A percentile compares a stretch with the other conserved stretches of the same genome.
phyloP scores from a whole-genome alignment of 2,329 filamentous ascomycete species.

The Phaeosphaeria sp. region DNA sequence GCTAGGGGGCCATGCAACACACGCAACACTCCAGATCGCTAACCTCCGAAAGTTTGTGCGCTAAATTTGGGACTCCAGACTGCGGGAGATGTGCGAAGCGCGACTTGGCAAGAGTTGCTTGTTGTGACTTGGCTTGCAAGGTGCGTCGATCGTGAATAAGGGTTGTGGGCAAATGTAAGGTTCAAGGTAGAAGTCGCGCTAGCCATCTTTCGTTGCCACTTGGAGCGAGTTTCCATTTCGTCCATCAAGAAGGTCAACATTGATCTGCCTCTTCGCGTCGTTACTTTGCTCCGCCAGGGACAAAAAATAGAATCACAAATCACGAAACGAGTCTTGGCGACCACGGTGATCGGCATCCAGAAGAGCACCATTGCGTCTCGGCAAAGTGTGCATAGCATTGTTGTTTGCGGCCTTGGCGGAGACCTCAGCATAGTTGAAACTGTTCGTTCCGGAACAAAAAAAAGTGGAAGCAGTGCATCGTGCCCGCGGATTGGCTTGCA shows the following conservation, averaged over 20 bases:
- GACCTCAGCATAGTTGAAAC: conserved; percentile 17
- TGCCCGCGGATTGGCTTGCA: conserved; percentile 11
- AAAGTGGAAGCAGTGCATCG: not conserved
- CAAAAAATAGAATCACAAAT: not conserved
- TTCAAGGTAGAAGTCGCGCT: not conserved
- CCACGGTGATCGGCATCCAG: not conserved
- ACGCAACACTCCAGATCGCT: not conserved
- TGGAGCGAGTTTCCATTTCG: not conserved
- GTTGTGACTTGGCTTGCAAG: conserved; percentile 27
- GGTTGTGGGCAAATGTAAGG: conserved; percentile 3
- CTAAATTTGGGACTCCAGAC: not conserved
- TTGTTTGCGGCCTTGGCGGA: conserved; percentile 27
- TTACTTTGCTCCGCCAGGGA: conserved; percentile 11
- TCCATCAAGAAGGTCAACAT: not conserved
- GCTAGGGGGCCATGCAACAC: not conserved
- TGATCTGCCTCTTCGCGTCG: not conserved
- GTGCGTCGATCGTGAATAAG: conserved; percentile 23
- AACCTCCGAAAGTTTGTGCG: not conserved
- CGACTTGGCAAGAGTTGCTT: conserved; percentile 33
- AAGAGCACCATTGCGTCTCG: not conserved
- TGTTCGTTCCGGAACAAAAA: conserved; percentile 19
- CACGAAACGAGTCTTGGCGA: not conserved
- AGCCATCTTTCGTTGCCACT: not conserved
- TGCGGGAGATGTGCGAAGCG: not conserved
- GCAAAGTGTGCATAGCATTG: conserved; percentile 14